phyloP scores from a whole-genome alignment of 2,329 filamentous ascomycete species.

The Trichoderma sp. region DNA sequence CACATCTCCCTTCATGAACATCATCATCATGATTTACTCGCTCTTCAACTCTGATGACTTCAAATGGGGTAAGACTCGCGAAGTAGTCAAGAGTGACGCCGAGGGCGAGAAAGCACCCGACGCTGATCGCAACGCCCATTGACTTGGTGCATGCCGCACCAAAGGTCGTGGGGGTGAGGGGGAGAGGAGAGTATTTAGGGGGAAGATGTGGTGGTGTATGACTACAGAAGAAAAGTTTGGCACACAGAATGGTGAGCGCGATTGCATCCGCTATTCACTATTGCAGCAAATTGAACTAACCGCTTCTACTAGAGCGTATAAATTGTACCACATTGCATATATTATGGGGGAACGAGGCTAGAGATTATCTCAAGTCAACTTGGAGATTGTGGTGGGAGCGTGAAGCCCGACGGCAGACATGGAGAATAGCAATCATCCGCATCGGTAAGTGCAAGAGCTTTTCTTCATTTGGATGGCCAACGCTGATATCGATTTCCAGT shows the following conservation, averaged over 20 bases:
- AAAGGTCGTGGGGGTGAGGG: not conserved
- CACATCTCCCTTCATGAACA: constrained; percentile 49
- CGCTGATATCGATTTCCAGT: not conserved
- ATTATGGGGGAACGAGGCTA: not conserved
- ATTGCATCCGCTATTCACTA: not conserved
- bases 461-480: not conserved
- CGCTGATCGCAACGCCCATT: constrained; percentile 36
- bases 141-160: not conserved
- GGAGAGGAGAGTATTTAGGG: not conserved
- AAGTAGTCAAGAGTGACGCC: constrained; percentile 40
- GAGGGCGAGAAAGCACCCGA: constrained; percentile 36
- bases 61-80: constrained; percentile 52
- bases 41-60: constrained; percentile 50
- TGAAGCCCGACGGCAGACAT: not conserved
- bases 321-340: not conserved
- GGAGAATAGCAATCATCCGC: not conserved
- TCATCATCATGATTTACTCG: constrained; percentile 48
- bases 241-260: not conserved
- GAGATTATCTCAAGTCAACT: not conserved
- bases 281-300: not conserved
- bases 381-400: not conserved
- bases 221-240: not conserved
- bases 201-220: not conserved
- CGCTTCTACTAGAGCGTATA: not conserved
- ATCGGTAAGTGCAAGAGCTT: not conserved